These are phyloP conservation scores for Mallotus nudiflorus DNA, from an alignment of 345 rosid species.

Conservation along the genomic window DNA sequence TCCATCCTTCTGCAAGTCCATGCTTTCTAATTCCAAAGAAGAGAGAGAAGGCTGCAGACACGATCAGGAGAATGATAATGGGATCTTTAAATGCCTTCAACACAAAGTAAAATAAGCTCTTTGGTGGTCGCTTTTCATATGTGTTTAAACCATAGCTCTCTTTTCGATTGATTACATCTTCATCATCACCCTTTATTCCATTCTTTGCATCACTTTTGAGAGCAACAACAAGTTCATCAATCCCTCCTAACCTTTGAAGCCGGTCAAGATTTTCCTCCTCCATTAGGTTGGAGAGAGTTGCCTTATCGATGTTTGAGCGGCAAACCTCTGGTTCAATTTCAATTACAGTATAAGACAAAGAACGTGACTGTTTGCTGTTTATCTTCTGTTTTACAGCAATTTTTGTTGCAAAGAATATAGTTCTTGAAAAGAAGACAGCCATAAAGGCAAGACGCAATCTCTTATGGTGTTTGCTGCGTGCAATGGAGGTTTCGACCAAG, in stretches of 20 bases:
- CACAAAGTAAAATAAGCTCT: conserved; percentile 30
- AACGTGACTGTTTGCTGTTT: no score
- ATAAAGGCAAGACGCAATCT: no score
- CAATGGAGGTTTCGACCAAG: no score
- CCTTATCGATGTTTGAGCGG: conserved; percentile 33
- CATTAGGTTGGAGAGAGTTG: conserved; percentile 37
- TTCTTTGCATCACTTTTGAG: conserved; percentile 29
- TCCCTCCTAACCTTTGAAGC: conserved; percentile 42
- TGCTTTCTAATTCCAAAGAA: conserved; percentile 28
- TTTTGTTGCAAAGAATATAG: conserved; percentile 38
- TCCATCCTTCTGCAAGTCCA: conserved; percentile 28
- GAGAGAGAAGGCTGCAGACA: conserved; percentile 29
- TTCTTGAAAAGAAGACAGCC: no score
- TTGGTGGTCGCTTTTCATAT: conserved; percentile 57
- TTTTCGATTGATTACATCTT: conserved; percentile 41
- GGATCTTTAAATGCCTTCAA: conserved; percentile 31
- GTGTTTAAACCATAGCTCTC: conserved; percentile 61
- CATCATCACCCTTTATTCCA: conserved; percentile 43
- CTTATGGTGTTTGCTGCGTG: no score
- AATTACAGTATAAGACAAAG: not conserved
- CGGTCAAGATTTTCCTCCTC: conserved; percentile 38
- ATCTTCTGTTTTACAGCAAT: no score
- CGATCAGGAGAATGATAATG: conserved; percentile 34
- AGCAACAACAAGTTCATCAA: conserved; percentile 37
- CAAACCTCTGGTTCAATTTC: conserved; percentile 9